Conservation (phyloP, 2,329 filamentous ascomycete genomes). For the Ascochyta rabiei region DNA sequence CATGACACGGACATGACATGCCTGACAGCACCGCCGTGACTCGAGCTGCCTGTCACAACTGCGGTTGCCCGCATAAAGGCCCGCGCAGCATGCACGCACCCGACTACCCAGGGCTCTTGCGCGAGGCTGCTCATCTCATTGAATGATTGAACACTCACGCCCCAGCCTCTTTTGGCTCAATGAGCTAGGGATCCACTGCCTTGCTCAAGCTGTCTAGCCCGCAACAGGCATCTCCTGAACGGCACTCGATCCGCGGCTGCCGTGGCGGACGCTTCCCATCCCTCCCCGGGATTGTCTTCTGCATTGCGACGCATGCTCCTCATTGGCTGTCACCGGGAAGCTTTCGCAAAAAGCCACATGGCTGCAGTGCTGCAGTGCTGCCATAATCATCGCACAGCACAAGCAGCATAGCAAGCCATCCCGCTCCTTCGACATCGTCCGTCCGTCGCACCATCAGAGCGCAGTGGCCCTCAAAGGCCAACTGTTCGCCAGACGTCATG, state of each 20-base stretch:
- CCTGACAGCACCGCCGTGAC: slow-evolving; percentile 10
- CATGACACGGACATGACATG: slow-evolving; percentile 9
- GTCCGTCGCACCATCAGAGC: background rate
- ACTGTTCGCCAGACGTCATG: slow-evolving; percentile 4
- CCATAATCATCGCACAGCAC: slow-evolving; percentile 11
- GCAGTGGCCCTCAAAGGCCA: background rate
- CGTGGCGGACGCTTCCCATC: slow-evolving; percentile 25
- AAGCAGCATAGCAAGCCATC: background rate
- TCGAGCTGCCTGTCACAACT: slow-evolving; percentile 17
- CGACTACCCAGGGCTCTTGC: slow-evolving; percentile 22
- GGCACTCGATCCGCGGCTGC: slow-evolving; percentile 33
- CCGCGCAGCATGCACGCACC: slow-evolving; percentile 30
- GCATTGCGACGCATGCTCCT: slow-evolving; percentile 8
- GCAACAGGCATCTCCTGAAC: slow-evolving; percentile 17
- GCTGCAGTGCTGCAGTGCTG: slow-evolving; percentile 25
- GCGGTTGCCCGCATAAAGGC: slow-evolving; percentile 30
- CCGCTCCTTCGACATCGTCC: background rate
- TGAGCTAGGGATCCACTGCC: slow-evolving; percentile 23
- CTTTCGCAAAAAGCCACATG: slow-evolving; percentile 8
- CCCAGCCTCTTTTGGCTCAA: slow-evolving; percentile 21
- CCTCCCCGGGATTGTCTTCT: slow-evolving; percentile 11
- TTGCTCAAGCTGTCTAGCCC: slow-evolving; percentile 12
- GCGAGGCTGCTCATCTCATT: slow-evolving; percentile 25
- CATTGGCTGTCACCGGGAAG: slow-evolving; percentile 21
- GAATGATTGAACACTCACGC: slow-evolving; percentile 18